phyloP scores from a whole-genome alignment of 2,329 filamentous ascomycete species.

The Sporothrix brunneoviolacea region DNA sequence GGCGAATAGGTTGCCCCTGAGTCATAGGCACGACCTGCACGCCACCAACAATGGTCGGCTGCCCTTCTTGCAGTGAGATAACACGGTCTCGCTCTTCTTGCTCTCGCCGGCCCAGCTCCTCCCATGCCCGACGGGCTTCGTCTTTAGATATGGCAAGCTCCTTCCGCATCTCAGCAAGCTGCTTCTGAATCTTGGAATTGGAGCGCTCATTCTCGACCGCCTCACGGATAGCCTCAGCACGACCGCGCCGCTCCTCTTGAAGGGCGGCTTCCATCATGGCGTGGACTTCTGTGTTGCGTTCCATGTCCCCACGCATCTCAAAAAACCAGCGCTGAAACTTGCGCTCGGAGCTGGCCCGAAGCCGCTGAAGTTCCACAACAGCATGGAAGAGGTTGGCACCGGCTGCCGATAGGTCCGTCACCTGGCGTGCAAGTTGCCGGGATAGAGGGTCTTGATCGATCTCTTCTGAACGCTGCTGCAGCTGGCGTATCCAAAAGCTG shows the following conservation, averaged over 20 bases:
- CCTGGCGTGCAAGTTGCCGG: conserved; percentile 84
- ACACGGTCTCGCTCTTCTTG: conserved; percentile 88
- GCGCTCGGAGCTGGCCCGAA: conserved; percentile 89
- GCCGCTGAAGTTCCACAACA: conserved; percentile 87
- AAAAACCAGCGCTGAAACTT: conserved; percentile 99
- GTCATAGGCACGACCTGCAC: conserved; percentile 95
- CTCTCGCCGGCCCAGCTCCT: conserved; percentile 87
- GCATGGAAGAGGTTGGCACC: conserved; percentile 97
- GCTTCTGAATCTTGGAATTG: conserved; percentile 63
- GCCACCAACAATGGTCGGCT: conserved; percentile 82
- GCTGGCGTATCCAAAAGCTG: conserved; percentile 89
- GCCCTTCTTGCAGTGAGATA: conserved; percentile 75
- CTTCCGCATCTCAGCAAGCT: conserved; percentile 83
- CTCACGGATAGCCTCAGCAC: conserved; percentile 59
- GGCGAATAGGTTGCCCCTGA: conserved; percentile 56
- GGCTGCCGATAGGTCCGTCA: conserved; percentile 93
- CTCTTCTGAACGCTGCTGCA: conserved; percentile 86
- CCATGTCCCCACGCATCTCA: conserved; percentile 82
- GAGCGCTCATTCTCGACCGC: conserved; percentile 62
- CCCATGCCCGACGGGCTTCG: conserved; percentile 91
- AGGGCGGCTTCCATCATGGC: conserved; percentile 71
- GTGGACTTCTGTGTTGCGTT: conserved; percentile 74
- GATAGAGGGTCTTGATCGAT: conserved; percentile 75
- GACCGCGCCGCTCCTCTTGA: conserved; percentile 64
- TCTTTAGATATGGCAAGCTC: conserved; percentile 94